Evolutionary conservation across 345 rosid genomes (phyloP).

Genomic region (Moricandia moricandioides): DNA sequence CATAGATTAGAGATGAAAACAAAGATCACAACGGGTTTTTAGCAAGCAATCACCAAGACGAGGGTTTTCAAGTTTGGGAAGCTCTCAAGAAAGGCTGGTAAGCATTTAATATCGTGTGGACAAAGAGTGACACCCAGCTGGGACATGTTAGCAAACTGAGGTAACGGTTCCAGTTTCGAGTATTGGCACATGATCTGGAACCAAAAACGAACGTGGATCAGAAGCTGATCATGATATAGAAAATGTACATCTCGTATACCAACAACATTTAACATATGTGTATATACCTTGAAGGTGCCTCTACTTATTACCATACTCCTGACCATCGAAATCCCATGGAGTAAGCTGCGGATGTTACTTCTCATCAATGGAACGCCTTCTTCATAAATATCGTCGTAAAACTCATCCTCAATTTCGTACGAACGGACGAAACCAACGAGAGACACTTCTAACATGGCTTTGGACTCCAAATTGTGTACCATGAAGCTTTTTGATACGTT

Average conservation of each 20-base stretch:
- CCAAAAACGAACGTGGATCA: neutral
- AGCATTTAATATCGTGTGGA: neutral
- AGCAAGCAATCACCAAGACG: neutral
- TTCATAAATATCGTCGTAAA: neutral
- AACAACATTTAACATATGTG: neutral
- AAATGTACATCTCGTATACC: neutral
- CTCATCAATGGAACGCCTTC: neutral
- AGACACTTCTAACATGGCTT: neutral
- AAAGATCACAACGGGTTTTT: neutral
- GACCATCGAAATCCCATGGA: neutral
- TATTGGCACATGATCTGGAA: neutral
- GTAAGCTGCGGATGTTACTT: neutral
- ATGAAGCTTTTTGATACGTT: neutral
- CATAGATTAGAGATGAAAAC: neutral
- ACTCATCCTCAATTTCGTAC: neutral
- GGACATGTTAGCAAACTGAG: neutral
- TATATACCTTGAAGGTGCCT: neutral
- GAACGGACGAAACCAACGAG: neutral
- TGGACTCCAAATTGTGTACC: neutral
- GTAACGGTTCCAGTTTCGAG: neutral
- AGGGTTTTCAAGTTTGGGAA: neutral
- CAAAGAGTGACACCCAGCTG: neutral
- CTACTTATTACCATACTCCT: neutral
- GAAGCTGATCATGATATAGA: neutral
- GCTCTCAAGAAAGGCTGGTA: neutral